These are phyloP conservation scores for Sphaceloma murrayae DNA, from an alignment of 2,329 filamentous ascomycete species.

Conservation along the genomic window DNA sequence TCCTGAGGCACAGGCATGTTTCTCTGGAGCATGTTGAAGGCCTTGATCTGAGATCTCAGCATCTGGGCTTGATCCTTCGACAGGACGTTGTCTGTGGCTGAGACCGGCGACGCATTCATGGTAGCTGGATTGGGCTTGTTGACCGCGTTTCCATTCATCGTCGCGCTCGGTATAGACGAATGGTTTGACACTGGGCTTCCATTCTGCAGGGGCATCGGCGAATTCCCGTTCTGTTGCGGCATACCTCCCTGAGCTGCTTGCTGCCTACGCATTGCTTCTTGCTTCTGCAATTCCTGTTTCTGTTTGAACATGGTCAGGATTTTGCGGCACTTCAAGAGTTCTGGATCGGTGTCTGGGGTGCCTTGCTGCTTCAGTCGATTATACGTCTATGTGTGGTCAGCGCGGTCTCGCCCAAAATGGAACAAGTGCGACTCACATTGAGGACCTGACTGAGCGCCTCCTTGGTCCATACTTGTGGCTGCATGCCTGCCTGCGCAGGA, in stretches of 20 bases:
- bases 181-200: conserved; percentile 34
- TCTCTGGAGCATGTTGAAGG: conserved; percentile 83
- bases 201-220: conserved; percentile 37
- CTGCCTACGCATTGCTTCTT: conserved; percentile 38
- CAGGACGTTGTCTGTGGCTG: conserved; percentile 44
- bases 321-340: conserved; percentile 72
- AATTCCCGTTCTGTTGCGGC: conserved; percentile 43
- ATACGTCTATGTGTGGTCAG: conserved; percentile 56
- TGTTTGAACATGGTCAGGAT: conserved; percentile 51
- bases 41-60: conserved; percentile 76
- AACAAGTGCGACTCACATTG: conserved; percentile 12
- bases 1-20: conserved; percentile 70
- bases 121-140: conserved; percentile 15
- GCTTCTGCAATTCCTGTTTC: conserved; percentile 35
- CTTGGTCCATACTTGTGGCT: conserved; percentile 11
- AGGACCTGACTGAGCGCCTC: conserved; percentile 8
- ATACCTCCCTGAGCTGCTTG: conserved; percentile 39
- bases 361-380: conserved; percentile 81
- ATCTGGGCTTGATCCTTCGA: conserved; percentile 68
- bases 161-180: conserved; percentile 30
- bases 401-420: neutral
- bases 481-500: conserved; percentile 9
- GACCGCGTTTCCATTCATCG: conserved; percentile 21
- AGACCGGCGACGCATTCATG: conserved; percentile 24
- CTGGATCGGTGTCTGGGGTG: conserved; percentile 71